Base-by-base conservation (phyloP, 257 asterid species). In the Scutellaria galericulata region DNA sequence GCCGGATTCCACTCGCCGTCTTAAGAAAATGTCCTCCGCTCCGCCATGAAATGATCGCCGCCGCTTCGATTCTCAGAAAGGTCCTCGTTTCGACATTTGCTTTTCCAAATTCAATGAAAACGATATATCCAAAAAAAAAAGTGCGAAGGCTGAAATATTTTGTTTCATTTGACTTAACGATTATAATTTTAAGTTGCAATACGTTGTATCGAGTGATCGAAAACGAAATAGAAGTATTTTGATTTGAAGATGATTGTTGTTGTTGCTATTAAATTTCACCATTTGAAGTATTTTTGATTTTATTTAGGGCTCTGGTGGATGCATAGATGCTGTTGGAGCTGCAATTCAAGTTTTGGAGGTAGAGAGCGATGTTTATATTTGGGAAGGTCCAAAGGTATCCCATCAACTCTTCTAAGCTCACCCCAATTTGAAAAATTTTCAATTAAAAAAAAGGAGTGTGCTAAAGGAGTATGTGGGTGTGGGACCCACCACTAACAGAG, bases 1-100 rank as follows among this genome's bases (percentile, higher is more conserved):
- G 98, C 96, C 9, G 97, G 96, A 57, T 90, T 57, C 73, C 98
- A 90, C 87, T 74, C 98, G 79, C 96, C 91, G 75, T 79, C 92
- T 41, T 85, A 86, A 75, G 98, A 91, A 86, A 89, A 84, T 78
- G 86, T 91, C 56, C 94, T 94, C 64, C 94, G 96, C 57, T 81
- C 79, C 54, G 96, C 84, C 72, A 87, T 94, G 89, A 89, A 89
- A 80, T 63, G 18, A 18, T 80, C 59, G 90, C 96, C 22, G 96
- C 98, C 14, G 86, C 96, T 77, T 81, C 91, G n/a, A 13, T 89
- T 83, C 97, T 94, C 73, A 76, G 79, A 59, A 66, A 89, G 96
- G 97, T 90, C 24, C 37, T 7, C 61, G 22, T 53, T 73, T 15
- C 58, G 13, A 31, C 13, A 14, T 44, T 31, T 45, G 48, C 74